Conservation (phyloP, 345 rosid genomes). For the Mercurialis annua region DNA sequence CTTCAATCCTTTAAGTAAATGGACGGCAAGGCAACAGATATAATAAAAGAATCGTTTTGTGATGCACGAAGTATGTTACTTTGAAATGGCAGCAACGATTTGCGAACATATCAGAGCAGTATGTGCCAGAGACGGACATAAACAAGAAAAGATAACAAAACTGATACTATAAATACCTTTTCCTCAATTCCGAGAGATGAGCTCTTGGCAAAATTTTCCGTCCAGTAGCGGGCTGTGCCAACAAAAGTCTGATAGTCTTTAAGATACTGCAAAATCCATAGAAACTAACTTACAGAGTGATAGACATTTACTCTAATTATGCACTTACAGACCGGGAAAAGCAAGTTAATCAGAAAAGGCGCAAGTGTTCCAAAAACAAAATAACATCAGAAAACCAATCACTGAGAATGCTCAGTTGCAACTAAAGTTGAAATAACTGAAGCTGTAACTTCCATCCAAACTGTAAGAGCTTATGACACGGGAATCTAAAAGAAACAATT, state of each 20-base stretch:
- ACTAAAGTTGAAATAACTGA: neutral
- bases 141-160: neutral
- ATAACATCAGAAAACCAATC: neutral
- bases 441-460: neutral
- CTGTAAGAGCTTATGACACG: neutral
- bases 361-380: neutral
- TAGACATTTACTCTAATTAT: neutral
- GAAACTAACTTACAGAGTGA: slow-evolving; percentile 3
- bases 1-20: neutral
- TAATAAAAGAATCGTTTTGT: neutral
- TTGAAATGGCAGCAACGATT: neutral
- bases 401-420: neutral
- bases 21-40: no score
- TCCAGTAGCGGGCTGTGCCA: slow-evolving; percentile 97
- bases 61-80: neutral
- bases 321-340: neutral
- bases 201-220: slow-evolving; percentile 84
- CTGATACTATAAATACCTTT: slow-evolving; percentile 53
- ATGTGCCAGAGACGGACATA: neutral
- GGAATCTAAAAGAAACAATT: neutral
- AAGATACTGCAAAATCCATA: slow-evolving; percentile 59
- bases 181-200: slow-evolving; percentile 76
- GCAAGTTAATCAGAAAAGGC: neutral
- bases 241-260: slow-evolving; percentile 80
- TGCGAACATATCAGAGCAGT: neutral